Conservation (phyloP, 1,284 basidiomycete genomes). For the Phylloboletellus chloephorus region DNA sequence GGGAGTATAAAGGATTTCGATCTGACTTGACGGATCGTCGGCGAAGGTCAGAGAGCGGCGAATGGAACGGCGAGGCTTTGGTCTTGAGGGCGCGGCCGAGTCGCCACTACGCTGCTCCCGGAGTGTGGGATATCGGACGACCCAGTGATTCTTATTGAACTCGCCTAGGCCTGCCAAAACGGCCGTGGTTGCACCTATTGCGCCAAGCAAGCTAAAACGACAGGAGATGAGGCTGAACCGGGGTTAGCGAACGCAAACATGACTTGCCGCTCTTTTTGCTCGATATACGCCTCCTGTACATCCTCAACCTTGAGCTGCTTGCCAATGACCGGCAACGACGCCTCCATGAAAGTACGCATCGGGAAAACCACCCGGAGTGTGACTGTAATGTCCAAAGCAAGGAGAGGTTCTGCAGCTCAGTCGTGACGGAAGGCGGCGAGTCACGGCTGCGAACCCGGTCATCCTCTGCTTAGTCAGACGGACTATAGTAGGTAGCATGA, state of each 20-base stretch:
- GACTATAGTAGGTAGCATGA: too few relatives aligned
- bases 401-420: slow-evolving; percentile 8
- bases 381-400: slow-evolving; percentile 1
- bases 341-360: slow-evolving; percentile 18
- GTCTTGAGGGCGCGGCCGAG: slow-evolving; percentile 24
- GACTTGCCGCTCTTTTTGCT: slow-evolving; percentile 63
- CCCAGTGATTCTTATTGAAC: slow-evolving; percentile 85
- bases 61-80: slow-evolving; percentile 37
- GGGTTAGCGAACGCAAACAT: not conserved
- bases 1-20: slow-evolving; percentile 59
- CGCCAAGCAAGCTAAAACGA: slow-evolving; percentile 58
- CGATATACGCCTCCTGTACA: slow-evolving; percentile 68
- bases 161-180: slow-evolving; percentile 70
- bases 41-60: slow-evolving; percentile 76
- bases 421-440: slow-evolving; percentile 1
- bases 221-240: slow-evolving; percentile 6
- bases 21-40: slow-evolving; percentile 67
- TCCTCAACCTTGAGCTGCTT: slow-evolving; percentile 56
- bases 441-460: slow-evolving; percentile 7
- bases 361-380: slow-evolving; percentile 8
- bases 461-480: slow-evolving; percentile 21
- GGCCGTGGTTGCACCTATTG: slow-evolving; percentile 65
- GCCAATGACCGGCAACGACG: slow-evolving; percentile 10
- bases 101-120: slow-evolving; percentile 20
- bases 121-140: slow-evolving; percentile 80